Percentiles rank a stretch among this genome's conserved stretches.
These are phyloP conservation scores for Fusarium proliferatum DNA, from an alignment of 2,329 filamentous ascomycete species.

Conservation along the genomic window DNA sequence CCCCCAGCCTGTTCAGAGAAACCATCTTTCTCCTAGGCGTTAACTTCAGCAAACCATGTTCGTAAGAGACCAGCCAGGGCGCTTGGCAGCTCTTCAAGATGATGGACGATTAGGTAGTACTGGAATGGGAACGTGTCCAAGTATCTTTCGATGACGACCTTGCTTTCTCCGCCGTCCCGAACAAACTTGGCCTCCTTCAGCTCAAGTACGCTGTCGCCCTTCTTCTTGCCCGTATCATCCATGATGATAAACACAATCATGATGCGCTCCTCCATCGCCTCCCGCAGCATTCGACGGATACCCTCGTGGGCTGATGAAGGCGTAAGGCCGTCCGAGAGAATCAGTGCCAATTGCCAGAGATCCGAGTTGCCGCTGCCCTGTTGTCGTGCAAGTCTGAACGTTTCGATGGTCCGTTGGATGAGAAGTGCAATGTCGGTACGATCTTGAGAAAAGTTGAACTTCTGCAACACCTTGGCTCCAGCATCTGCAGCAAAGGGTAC, in stretches of 20 bases:
- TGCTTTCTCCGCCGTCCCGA: conserved; percentile 70
- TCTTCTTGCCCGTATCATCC: conserved; percentile 67
- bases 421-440: conserved; percentile 87
- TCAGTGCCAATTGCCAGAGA: conserved; percentile 93
- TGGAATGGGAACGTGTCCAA: conserved; percentile 96
- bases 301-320: conserved; percentile 82
- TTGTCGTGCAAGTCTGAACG: conserved; percentile 81
- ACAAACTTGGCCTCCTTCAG: conserved; percentile 88
- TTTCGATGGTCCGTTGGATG: conserved; percentile 79
- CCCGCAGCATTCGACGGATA: conserved; percentile 83
- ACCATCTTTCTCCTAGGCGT: conserved; percentile 48
- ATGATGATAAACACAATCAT: conserved; percentile 99
- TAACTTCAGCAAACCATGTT: conserved; percentile 91
- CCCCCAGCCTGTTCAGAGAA: background rate
- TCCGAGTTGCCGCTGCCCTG: conserved; percentile 70
- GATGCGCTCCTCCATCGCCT: conserved; percentile 91
- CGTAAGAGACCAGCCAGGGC: conserved; percentile 89
- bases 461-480: conserved; percentile 84
- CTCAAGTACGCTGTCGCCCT: conserved; percentile 80
- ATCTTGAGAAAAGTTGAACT: conserved; percentile 86
- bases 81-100: conserved; percentile 89
- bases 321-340: conserved; percentile 94
- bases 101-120: conserved; percentile 94
- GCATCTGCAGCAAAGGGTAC: conserved; percentile 80
- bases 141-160: conserved; percentile 87